These are phyloP conservation scores for Corylus americana DNA, from an alignment of 306 rosid genomes.

Conservation along the genomic window DNA sequence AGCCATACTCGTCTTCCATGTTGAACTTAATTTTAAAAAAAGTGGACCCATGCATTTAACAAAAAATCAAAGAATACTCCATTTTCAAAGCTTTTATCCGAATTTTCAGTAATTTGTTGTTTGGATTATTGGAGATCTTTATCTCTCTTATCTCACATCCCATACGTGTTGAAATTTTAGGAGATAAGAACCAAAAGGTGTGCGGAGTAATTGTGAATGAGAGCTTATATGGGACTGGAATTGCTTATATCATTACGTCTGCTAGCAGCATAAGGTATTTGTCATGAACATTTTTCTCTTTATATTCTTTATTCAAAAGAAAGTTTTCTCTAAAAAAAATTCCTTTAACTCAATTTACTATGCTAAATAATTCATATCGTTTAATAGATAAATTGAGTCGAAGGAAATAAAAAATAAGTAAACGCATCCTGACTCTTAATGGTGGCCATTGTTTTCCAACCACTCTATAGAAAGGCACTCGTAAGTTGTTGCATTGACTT, in stretches of 20 bases:
- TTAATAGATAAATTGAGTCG: too few species aligned
- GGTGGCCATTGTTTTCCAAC: neutral
- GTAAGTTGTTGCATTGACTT: neutral
- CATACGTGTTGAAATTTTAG: slow-evolving; percentile 1
- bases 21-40: neutral
- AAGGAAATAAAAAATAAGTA: too few species aligned
- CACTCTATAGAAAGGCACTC: neutral
- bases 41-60: neutral
- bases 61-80: neutral
- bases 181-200: slow-evolving; percentile 15
- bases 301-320: neutral
- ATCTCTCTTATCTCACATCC: too few species aligned
- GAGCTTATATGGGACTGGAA: slow-evolving; percentile 40
- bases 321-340: too few species aligned
- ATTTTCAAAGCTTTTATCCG: neutral
- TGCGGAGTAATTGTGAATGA: slow-evolving; percentile 29
- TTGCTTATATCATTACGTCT: slow-evolving; percentile 58
- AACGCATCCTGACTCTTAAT: neutral
- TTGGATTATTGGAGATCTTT: too few species aligned
- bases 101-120: too few species aligned
- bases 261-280: slow-evolving; percentile 51
- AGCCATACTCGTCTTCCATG: neutral
- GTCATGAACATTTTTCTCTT: neutral
- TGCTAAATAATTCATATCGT: too few species aligned
- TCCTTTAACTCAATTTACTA: too few species aligned